These are phyloP conservation scores for Penicillium verhagenii DNA, from an alignment of 495 filamentous ascomycete genomes.

Conservation along the genomic window DNA sequence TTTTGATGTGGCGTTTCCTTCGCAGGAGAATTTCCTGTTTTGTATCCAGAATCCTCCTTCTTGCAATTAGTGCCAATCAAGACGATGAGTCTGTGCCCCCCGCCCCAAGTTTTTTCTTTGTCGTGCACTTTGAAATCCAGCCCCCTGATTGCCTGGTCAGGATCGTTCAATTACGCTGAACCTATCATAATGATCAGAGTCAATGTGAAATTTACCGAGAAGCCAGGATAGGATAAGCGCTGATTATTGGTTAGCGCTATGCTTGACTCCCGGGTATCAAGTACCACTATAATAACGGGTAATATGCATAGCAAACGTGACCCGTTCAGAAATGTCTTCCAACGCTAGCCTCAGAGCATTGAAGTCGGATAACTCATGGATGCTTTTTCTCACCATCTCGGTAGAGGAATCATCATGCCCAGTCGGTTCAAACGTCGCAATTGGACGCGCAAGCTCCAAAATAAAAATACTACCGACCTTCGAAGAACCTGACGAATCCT, in stretches of 20 bases:
- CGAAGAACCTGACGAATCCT: slow-evolving; percentile 9
- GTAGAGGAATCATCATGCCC: slow-evolving; percentile 1
- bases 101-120: slow-evolving; percentile 4
- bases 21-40: slow-evolving; percentile 20
- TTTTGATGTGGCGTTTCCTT: slow-evolving; percentile 17
- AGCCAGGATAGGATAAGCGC: slow-evolving; percentile 14
- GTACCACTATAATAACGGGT: background rate
- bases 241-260: slow-evolving; percentile 12
- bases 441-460: slow-evolving; percentile 8
- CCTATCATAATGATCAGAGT: slow-evolving; percentile 17
- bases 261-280: slow-evolving; percentile 8
- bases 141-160: slow-evolving; percentile 9
- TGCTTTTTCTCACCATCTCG: slow-evolving; percentile 12
- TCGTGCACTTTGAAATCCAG: slow-evolving; percentile 4
- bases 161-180: slow-evolving; percentile 3
- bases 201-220: slow-evolving; percentile 17
- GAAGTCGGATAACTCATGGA: slow-evolving; percentile 12
- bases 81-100: slow-evolving; percentile 6
- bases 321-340: slow-evolving; percentile 12
- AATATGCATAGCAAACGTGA: slow-evolving; percentile 8
- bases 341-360: slow-evolving; percentile 9
- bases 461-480: slow-evolving; percentile 12
- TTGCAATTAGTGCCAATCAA: slow-evolving; percentile 11
- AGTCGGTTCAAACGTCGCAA: background rate
- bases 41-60: slow-evolving; percentile 3